Evolutionary conservation across 306 rosid genomes (phyloP), one percentile per base, ranked within the genome.

Genomic region (Begonia loranthoides): DNA sequence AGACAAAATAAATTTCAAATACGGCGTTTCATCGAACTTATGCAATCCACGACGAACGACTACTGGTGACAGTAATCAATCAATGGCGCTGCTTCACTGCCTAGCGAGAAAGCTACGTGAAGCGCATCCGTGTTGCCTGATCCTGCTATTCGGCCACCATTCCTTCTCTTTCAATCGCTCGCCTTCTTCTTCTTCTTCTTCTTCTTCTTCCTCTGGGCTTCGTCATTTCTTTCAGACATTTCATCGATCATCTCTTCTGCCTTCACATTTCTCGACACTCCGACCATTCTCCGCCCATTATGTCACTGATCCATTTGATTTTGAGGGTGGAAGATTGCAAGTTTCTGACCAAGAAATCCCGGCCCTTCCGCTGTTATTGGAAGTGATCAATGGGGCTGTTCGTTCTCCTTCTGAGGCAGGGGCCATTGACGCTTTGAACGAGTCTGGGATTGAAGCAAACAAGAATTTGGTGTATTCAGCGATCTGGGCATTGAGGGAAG

Each of bases 401-500:
- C 43, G 47, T 46, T 68, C 59, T 33, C 73, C 73, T 17, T 57
- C 84, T 8, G 80, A 82, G 72, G 73, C 61, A n/a, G 84, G 69
- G 63, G 78, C 81, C 51, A 43, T 66, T 51, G 50, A 68, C 45
- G 71, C 47, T 57, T 70, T 81, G 43, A 75, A 70, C 53, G 66
- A 48, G 15, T 70, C 76, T 9, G 80, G 78, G 50, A 54, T 75
- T 15, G 39, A 65, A 67, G 68, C 73, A 41, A 70, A 65, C 60
- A 45, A 15, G 9, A 62, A 63, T 66, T 70, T 71, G 57, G 56
- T 77, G 17, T 41, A 68, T 50, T 72, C 73, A 51, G 83, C 78
- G 8, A 79, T 89, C 40, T 85, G 97, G 97, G 79, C 54, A 1
- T 45, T 76, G 73, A 71, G 87, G 73, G 79, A 72, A 47, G 78